Evolutionary conservation across 139 green algal genomes (phyloP).

Genomic region (Haematococcus lacustris): DNA sequence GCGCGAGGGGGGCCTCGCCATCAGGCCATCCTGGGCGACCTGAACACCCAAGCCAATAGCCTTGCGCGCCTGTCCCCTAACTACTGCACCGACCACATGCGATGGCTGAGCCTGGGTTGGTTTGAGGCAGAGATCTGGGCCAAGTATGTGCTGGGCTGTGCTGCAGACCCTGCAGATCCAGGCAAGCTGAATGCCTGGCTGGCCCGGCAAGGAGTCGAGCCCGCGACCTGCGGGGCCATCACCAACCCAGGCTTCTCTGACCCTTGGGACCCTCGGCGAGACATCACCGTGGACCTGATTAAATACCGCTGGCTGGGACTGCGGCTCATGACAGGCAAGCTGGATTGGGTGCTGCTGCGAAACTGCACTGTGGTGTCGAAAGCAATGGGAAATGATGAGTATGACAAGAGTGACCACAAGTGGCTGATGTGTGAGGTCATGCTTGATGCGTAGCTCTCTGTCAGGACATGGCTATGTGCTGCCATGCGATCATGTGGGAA

Average conservation of each 20-base stretch:
- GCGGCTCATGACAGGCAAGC: constrained; percentile 62
- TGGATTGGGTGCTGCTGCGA: constrained; percentile 75
- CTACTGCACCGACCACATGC: constrained; percentile 73
- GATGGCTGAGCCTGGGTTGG: constrained; percentile 59
- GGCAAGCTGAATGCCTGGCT: constrained; percentile 42
- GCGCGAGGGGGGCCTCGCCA: constrained; percentile 2
- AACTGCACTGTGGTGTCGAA: constrained; percentile 24
- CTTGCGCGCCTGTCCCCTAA: constrained; percentile 71
- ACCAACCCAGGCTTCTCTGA: constrained; percentile 73
- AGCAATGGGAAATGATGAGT: constrained; percentile 64
- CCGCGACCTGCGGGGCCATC: constrained; percentile 38
- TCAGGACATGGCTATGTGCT: too few species aligned
- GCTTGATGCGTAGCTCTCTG: too few species aligned
- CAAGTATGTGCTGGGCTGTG: constrained; percentile 38
- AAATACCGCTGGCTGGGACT: constrained; percentile 44
- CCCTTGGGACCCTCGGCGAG: constrained; percentile 31
- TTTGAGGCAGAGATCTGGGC: constrained; percentile 70
- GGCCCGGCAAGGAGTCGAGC: constrained; percentile 43
- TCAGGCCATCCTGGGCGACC: constrained; percentile 57
- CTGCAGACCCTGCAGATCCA: constrained; percentile 6
- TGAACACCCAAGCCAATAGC: constrained; percentile 83
- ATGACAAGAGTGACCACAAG: constrained; percentile 68
- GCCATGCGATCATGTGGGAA: too few species aligned
- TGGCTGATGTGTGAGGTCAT: constrained; percentile 59
- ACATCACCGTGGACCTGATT: constrained; percentile 71